Percentiles rank a stretch among this genome's conserved stretches.
phyloP scores from a whole-genome alignment of 148 eudicot genomes.

The Polygonum aviculare region DNA sequence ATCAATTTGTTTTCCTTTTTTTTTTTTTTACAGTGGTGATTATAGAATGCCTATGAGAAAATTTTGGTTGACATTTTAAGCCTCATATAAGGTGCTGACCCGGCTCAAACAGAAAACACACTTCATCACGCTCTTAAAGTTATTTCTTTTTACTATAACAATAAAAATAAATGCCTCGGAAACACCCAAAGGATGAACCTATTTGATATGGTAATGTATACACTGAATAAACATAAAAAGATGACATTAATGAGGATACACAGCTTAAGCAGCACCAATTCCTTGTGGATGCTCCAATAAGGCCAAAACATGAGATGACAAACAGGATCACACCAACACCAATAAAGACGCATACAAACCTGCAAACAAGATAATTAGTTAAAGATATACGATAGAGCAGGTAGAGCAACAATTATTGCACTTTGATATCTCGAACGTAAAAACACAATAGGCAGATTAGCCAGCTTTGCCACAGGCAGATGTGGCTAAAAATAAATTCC shows the following conservation, averaged over 20 bases:
- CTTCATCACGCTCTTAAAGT: neutral
- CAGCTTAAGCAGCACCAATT: conserved; percentile 82
- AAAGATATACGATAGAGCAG: conserved; percentile 6
- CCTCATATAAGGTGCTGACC: neutral
- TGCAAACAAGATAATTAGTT: conserved; percentile 23
- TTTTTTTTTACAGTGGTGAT: neutral
- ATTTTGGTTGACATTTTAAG: neutral
- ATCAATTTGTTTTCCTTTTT: neutral
- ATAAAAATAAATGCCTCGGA: neutral
- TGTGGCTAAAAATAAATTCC: neutral
- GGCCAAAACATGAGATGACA: conserved; percentile 77
- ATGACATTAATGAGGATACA: conserved; percentile 57
- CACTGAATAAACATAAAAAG: too few relatives aligned
- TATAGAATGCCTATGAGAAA: neutral
- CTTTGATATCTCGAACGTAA: neutral
- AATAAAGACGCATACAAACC: conserved; percentile 82
- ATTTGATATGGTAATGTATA: neutral
- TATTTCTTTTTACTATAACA: neutral
- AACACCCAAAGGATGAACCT: neutral
- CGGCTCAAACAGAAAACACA: neutral
- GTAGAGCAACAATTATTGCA: neutral
- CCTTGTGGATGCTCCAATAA: conserved; percentile 69
- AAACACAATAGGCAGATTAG: neutral
- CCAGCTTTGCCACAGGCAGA: neutral
- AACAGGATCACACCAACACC: conserved; percentile 63